Evolutionary conservation across 2,329 filamentous ascomycete species (phyloP).

Genomic region (Alternaria alternata): DNA sequence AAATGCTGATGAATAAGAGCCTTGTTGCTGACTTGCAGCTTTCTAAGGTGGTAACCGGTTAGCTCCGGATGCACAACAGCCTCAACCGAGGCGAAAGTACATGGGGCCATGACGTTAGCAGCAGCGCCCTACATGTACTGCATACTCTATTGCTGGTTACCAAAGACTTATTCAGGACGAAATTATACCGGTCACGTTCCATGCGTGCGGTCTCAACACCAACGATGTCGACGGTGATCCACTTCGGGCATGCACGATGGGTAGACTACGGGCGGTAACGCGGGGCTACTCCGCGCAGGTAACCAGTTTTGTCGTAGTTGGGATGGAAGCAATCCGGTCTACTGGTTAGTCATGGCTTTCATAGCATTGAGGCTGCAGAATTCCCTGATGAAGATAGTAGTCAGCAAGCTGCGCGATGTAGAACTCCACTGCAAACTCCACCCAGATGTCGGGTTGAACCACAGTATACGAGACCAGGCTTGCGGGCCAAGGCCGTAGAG

Average conservation of each 20-base stretch:
- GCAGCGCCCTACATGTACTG: neutral
- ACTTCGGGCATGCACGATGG: slow-evolving; percentile 1
- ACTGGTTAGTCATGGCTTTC: slow-evolving; percentile 26
- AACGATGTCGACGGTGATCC: neutral
- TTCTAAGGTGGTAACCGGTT: slow-evolving; percentile 14
- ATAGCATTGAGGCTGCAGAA: slow-evolving; percentile 7
- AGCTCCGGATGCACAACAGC: slow-evolving; percentile 17
- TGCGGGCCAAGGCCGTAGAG: slow-evolving; percentile 5
- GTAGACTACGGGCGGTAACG: neutral
- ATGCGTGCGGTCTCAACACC: slow-evolving; percentile 4
- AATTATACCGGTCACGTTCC: neutral
- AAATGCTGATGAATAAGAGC: slow-evolving; percentile 32
- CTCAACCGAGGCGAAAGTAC: slow-evolving; percentile 21
- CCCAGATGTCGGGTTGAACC: slow-evolving; percentile 1
- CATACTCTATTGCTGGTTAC: slow-evolving; percentile 24
- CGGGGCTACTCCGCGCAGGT: neutral
- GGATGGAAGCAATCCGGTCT: neutral
- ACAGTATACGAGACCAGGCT: slow-evolving; percentile 3
- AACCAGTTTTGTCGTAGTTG: neutral
- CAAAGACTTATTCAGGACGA: slow-evolving; percentile 27
- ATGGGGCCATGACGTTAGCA: neutral
- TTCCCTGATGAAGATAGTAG: neutral
- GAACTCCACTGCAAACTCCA: slow-evolving; percentile 11
- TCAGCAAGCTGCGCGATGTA: slow-evolving; percentile 6
- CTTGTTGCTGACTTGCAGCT: slow-evolving; percentile 28